Base-by-base conservation (phyloP, 2,329 filamentous ascomycete species). In the Eurotiales sp. region DNA sequence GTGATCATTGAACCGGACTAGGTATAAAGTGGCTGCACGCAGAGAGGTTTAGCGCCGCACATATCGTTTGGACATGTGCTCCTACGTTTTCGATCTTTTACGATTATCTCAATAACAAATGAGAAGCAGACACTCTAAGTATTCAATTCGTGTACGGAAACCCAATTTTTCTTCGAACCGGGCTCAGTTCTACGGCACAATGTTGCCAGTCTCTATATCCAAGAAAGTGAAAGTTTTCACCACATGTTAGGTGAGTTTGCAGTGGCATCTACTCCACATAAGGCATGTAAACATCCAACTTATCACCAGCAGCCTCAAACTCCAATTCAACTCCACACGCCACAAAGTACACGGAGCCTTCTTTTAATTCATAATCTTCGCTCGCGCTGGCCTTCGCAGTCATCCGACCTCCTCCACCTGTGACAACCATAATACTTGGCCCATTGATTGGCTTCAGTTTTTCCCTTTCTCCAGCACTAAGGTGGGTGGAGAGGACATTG, bases 321-420 rank as follows among this genome's bases (percentile, higher is more conserved):
- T 76, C 69, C 11, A 80, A 54, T 50, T 77, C 72, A 3, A 75
- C 69, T 0, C 79, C 81, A 2, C 81, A 79, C 1, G 79, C 84
- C n/a, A 88, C 70, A 64, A 85, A 88, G 61, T 77, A 88, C 10
- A 87, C 80, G 57, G 74, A 80, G 0, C 86, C 86, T 63, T 83
- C 80, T 22, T 75, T 77, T 41, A 87, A 53, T 25, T 80, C 71
- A 52, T 80, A 72, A 14, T 72, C 72, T 59, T 77, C 72, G 0
- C 76, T 79, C 3, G 79, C 74, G 21, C 46, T 53, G 2, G 51
- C 40, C 34, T 34, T 49, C 0, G 75, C 78, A 52, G 72, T 74
- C 74, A 88, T 70, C 21, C 65, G 72, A 1, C 83, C 85, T 46
- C 69, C 67, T 0, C 86, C 85, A 27, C 75, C 75, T 0, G 79